Base-by-base conservation (phyloP, 257 asterid genomes). In the Penstemon davidsonii region DNA sequence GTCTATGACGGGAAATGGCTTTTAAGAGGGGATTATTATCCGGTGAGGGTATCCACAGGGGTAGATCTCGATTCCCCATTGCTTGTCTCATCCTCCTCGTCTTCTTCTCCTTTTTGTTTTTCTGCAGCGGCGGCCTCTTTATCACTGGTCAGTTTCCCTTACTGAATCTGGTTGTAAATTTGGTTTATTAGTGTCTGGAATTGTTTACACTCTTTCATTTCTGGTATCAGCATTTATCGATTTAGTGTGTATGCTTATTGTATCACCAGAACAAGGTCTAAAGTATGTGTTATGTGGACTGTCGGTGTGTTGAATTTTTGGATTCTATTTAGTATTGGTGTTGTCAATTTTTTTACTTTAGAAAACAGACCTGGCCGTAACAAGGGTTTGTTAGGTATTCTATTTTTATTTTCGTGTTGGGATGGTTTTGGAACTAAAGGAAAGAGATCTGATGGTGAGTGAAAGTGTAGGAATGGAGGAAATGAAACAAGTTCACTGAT, bases 1-100 rank as follows among this genome's bases (percentile, higher is more conserved):
- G 70, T 78, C 73, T 73, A 73, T 73, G 86, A 72, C 66, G 52
- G 85, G 75, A 40, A 70, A 84, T 84, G 89, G 70, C 83, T 77
- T 76, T 71, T 79, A 79, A 68, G 75, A 75, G 78, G 68, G 79
- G 86, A 66, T 76, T 76, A 38, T 70, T 38, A 65, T 66, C 78
- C 18, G 81, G 72, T 67, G 66, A 59, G 52, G 79, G 69, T 60
- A 25, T 45, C 76, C 76, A 60, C 38, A 75, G 67, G 76, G 74
- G 62, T 55, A 78, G 89, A 79, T 81, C 89, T 77, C 69, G 85
- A 56, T 47, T 70, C 60, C 60, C 67, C 54, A 41, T 76, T 63
- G 62, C 76, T 37, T 55, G 66, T 64, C 43, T 66, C 59, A 6
- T 46, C n/a, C 10, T 47, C 4, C 4, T 63, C 43, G 44, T 45